phyloP scores from a whole-genome alignment of 2,329 filamentous ascomycete genomes.

The Rutstroemia sp. region DNA sequence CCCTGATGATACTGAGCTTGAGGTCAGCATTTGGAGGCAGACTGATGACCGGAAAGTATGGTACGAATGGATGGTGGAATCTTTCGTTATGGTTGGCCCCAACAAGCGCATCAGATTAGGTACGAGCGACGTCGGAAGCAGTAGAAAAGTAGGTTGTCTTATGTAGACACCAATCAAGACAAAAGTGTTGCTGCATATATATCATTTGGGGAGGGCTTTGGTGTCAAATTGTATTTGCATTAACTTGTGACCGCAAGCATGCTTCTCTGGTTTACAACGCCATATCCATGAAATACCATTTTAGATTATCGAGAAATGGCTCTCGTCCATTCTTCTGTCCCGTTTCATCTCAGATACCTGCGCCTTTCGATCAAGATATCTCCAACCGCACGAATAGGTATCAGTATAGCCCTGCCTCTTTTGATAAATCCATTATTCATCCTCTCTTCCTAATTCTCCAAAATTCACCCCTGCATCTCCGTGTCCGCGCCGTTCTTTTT shows the following conservation, averaged over 20 bases:
- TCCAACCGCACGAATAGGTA: neutral
- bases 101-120: conserved; percentile 57
- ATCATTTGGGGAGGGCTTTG: neutral
- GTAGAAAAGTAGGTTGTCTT: conserved; percentile 60
- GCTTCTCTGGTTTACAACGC: conserved; percentile 23
- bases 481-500: conserved; percentile 42
- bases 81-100: conserved; percentile 59
- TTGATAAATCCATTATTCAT: neutral
- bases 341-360: neutral
- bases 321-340: neutral
- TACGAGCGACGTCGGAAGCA: conserved; percentile 60
- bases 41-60: conserved; percentile 94
- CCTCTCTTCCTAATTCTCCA: neutral
- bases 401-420: conserved; percentile 4
- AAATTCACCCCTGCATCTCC: conserved; percentile 45
- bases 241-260: conserved; percentile 9
- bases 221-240: conserved; percentile 14
- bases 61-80: conserved; percentile 97
- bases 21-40: conserved; percentile 91
- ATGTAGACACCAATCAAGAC: conserved; percentile 41
- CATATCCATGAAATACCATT: conserved; percentile 21
- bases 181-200: too few relatives aligned
- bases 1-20: conserved; percentile 75
- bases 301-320: conserved; percentile 1
- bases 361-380: neutral